phyloP scores from a whole-genome alignment of 495 filamentous ascomycete species.

The Ramalina intermedia region DNA sequence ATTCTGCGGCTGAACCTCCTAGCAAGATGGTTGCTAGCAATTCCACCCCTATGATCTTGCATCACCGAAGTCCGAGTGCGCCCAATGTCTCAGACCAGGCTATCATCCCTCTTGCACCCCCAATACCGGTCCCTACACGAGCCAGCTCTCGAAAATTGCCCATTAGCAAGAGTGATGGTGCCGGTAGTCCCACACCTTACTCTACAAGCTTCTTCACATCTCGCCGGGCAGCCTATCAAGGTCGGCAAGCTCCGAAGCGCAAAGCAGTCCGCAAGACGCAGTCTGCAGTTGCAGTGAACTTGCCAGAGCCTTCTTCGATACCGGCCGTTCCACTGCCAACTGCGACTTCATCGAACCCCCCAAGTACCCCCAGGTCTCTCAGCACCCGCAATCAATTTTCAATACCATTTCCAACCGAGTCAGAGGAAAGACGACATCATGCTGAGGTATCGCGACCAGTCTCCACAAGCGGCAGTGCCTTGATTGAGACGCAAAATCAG shows the following conservation, averaged over 20 bases:
- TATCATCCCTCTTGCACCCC: conserved; percentile 38
- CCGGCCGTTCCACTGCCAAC: conserved; percentile 36
- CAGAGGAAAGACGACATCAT: conserved; percentile 2
- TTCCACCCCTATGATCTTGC: conserved; percentile 49
- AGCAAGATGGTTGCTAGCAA: conserved; percentile 47
- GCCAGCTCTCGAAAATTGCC: conserved; percentile 72
- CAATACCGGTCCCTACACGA: conserved; percentile 82
- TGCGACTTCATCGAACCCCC: conserved; percentile 46
- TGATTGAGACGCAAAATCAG: conserved; percentile 42
- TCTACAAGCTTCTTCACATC: conserved; percentile 30
- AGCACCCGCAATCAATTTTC: conserved; percentile 44
- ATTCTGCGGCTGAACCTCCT: no score
- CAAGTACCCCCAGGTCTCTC: conserved; percentile 58
- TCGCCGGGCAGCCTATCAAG: conserved; percentile 16
- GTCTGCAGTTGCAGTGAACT: conserved; percentile 60
- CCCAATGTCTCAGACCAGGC: conserved; percentile 39
- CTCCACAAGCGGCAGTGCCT: conserved; percentile 4
- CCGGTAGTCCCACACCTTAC: conserved; percentile 60
- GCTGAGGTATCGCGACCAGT: conserved; percentile 45
- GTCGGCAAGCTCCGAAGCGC: conserved; percentile 20
- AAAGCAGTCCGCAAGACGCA: conserved; percentile 61
- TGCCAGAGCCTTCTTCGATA: conserved; percentile 19
- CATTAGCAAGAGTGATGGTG: conserved; percentile 59
- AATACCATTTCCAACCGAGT: conserved; percentile 4
- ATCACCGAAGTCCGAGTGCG: conserved; percentile 62